phyloP scores from a whole-genome alignment of 805 yeast species.

The Suhomyces vadensis region DNA sequence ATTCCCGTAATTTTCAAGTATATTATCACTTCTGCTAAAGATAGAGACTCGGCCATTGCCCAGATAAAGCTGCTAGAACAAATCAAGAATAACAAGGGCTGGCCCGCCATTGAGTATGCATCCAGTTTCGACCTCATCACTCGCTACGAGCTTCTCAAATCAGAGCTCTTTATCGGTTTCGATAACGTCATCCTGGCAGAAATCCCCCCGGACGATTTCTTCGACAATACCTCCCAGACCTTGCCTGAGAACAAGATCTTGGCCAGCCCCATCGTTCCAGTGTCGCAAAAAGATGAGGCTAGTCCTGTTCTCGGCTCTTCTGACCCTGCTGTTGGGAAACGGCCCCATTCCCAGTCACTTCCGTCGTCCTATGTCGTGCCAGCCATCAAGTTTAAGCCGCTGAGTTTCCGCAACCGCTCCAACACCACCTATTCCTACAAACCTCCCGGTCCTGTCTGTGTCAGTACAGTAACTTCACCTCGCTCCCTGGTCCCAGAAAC shows the following conservation, averaged over 20 bases:
- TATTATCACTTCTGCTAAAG: constrained; percentile 10
- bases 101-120: constrained; percentile 43
- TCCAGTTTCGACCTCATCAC: constrained; percentile 28
- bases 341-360: constrained; percentile 37
- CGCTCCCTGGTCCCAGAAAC: constrained; percentile 13
- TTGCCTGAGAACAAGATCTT: constrained; percentile 25
- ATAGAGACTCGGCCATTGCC: constrained; percentile 24
- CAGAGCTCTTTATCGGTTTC: constrained; percentile 10
- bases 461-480: constrained; percentile 14
- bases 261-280: constrained; percentile 33
- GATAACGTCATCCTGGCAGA: too few species aligned
- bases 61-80: constrained; percentile 52
- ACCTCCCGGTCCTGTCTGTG: constrained; percentile 16
- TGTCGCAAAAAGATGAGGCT: constrained; percentile 19
- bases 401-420: constrained; percentile 20
- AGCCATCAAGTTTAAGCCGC: neutral
- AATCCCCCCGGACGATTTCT: neutral
- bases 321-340: constrained; percentile 12
- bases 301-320: neutral
- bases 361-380: constrained; percentile 19
- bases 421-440: constrained; percentile 22
- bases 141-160: constrained; percentile 26
- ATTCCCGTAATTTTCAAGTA: constrained; percentile 25
- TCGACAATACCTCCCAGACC: constrained; percentile 3
- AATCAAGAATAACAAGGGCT: constrained; percentile 55